Base-by-base conservation (phyloP, 371 early-diverging fungal genomes). In the Apophysomyces elegans region DNA sequence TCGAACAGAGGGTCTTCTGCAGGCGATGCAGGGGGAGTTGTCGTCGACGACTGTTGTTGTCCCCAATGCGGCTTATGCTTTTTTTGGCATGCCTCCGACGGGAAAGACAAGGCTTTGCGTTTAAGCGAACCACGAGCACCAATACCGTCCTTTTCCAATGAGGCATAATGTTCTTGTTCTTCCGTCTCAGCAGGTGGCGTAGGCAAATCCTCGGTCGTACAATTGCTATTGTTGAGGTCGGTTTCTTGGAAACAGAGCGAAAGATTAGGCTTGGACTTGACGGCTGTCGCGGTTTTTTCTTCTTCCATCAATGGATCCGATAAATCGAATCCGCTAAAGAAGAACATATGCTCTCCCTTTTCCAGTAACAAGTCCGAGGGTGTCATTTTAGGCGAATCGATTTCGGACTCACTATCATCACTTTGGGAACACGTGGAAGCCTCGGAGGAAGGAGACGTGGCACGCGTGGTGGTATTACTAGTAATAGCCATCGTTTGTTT, bases 321-420 rank as follows among this genome's bases (percentile, higher is more conserved):
- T 21, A 50, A 26, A 50, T 69, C 70, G 12, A 75, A 62, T 12
- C 75, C 75, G 67, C 67, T 64, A 54, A 69, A 69, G 59, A 74
- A 70, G 13, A 67, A 50, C 44, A 67, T 4, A 11, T 50, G 70
- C 57, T 75, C 75, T n/a, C 66, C 59, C 12, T 70, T 63, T 16
- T 71, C 64, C 37, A 65, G 64, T 7, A 75, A 56, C n/a, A 75
- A 46, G 44, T 75, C 75, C 37, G 75, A 69, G 1, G 75, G 75
- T 38, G 70, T 61, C 18, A 72, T 60, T 14, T 64, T 60, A 18
- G 64, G 66, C 14, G 66, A 66, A 50, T 50, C 54, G 21, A 21
- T 21, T 12, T 65, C 66, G 6, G 66, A 65, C 38, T 65, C 66
- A 37, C 66, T 65, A 37, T 65, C 66, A n/a, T 54, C 59, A 7